Base-by-base conservation (phyloP, 2,329 filamentous ascomycete species). In the Cladorrhinum sp. region DNA sequence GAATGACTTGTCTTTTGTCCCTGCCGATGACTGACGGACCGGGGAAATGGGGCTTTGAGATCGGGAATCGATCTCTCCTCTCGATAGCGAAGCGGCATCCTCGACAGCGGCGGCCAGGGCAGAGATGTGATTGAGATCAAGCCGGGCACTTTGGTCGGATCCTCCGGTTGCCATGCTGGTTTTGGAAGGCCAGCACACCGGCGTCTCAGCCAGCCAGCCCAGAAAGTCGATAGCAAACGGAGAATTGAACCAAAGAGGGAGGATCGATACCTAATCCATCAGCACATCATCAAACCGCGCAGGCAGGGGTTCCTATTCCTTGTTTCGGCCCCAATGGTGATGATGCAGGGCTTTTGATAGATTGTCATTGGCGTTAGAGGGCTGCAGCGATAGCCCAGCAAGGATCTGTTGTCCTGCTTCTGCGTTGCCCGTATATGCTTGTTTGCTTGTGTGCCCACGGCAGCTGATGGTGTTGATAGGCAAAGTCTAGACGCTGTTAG, bases 81-180 rank as follows among this genome's bases (percentile, higher is more conserved):
- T 45, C 41, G 41, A 7, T n/a, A 22, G 41, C 41, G 41, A 45
- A 45, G n/a, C 16, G n/a, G 41, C 41, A 45, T 7, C 41, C 41
- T 45, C 8, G 18, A 4, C n/a, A 45, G 41, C 41, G 16, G 36
- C 10, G n/a, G 18, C 41, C 8, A 45, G 10, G 2, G 41, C 9
- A 18, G 41, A 18, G 41, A 45, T 50, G 48, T 55, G 55, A 51
- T 52, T 41, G 29, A 27, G 48, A 27, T 24, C 32, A 53, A 59
- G 59, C 59, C 62, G 62, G 62, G 55, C 55, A 52, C 53, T 63
- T 61, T 32, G 10, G 50, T 59, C 61, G 59, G 55, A 55, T 53
- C 45, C 55, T 25, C 23, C 55, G 48, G 52, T 59, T 48, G 24
- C 48, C 18, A 49, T 18, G 41, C 41, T 22, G n/a, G 36, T 57